Conservation (phyloP, 441 rosid species). For the Syzygium malaccense region DNA sequence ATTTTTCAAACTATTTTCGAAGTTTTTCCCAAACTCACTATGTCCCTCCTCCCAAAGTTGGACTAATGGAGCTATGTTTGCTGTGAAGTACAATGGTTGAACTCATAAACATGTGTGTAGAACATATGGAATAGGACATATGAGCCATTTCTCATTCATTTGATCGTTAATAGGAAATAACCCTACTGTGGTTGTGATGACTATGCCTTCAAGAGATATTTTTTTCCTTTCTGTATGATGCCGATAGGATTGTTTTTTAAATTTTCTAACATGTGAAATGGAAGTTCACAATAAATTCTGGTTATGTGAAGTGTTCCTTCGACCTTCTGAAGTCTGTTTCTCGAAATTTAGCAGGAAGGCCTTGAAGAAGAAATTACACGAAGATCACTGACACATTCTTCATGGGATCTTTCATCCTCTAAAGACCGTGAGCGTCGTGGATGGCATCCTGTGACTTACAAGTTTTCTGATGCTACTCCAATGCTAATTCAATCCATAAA, state of each 20-base stretch:
- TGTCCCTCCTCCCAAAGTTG: neutral
- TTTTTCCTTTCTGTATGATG: neutral
- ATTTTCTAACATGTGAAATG: neutral
- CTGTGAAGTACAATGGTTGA: neutral
- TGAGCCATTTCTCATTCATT: neutral
- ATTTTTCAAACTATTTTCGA: neutral
- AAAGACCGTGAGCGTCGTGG: slow-evolving; percentile 87
- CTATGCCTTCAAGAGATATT: neutral
- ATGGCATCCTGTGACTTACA: slow-evolving; percentile 95
- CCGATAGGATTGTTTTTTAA: neutral
- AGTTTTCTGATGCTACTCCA: slow-evolving; percentile 84
- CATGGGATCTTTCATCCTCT: slow-evolving; percentile 88
- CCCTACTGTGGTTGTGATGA: neutral
- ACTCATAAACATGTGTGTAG: neutral
- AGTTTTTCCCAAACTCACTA: neutral
- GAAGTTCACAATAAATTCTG: neutral
- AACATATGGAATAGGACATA: neutral
- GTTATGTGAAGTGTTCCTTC: neutral
- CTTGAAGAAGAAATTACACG: slow-evolving; percentile 79
- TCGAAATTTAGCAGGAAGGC: slow-evolving; percentile 64
- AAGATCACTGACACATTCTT: slow-evolving; percentile 79
- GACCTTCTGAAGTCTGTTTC: slow-evolving; percentile 1
- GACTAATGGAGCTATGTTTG: neutral
- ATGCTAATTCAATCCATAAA: slow-evolving; percentile 64
- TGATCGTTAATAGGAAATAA: neutral